phyloP scores from a whole-genome alignment of 495 filamentous ascomycete species.

The Penicillium odoratum region DNA sequence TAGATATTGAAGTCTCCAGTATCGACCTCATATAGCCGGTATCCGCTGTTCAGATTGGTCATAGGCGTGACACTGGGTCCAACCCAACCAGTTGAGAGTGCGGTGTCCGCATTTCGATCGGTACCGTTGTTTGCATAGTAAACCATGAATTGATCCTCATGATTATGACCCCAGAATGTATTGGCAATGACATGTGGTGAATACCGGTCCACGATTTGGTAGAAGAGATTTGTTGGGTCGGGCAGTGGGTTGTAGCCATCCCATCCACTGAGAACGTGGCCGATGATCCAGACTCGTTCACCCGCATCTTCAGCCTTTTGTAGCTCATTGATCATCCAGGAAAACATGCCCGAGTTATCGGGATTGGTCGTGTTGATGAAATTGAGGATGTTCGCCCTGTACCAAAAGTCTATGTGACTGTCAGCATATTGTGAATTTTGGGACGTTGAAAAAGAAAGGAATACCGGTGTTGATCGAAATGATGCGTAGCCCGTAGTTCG shows the following conservation, averaged over 20 bases:
- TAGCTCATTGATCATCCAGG: constrained; percentile 52
- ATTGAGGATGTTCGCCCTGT: constrained; percentile 45
- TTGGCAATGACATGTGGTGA: constrained; percentile 56
- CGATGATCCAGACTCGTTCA: constrained; percentile 57
- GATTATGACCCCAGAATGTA: constrained; percentile 58
- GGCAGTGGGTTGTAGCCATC: constrained; percentile 51
- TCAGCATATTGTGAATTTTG: constrained; percentile 12
- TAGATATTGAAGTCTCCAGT: constrained; percentile 53
- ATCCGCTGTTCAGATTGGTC: constrained; percentile 56
- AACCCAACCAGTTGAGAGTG: constrained; percentile 49
- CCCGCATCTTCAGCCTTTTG: constrained; percentile 51
- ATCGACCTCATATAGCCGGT: constrained; percentile 57
- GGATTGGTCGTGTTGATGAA: constrained; percentile 50
- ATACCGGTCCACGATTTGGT: constrained; percentile 59
- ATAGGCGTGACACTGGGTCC: constrained; percentile 54
- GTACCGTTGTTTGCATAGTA: constrained; percentile 55
- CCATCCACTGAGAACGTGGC: constrained; percentile 54
- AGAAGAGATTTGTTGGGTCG: constrained; percentile 53
- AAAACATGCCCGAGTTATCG: constrained; percentile 51
- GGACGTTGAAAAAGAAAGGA: constrained; percentile 1
- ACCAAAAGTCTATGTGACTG: constrained; percentile 50
- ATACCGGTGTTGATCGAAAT: constrained; percentile 55
- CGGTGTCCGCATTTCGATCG: constrained; percentile 35
- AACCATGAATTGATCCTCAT: constrained; percentile 54
- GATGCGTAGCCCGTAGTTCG: constrained; percentile 48